A percentile compares a stretch with the other conserved stretches of the same genome.
phyloP scores from a whole-genome alignment of 2,329 filamentous ascomycete species.

The Ambrosiella beaveri region DNA sequence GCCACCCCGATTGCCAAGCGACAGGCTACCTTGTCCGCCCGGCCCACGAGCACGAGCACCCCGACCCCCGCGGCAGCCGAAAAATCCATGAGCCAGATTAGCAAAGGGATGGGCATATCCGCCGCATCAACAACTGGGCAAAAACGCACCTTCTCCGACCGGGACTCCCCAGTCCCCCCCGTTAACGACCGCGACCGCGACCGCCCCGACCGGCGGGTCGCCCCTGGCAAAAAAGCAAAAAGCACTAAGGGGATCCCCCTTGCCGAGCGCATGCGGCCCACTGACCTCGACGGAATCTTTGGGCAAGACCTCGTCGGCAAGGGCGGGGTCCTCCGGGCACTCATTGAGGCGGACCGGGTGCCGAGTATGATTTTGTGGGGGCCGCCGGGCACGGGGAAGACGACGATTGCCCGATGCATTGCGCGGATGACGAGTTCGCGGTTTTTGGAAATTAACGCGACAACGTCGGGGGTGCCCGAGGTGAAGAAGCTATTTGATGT shows the following conservation, averaged over 20 bases:
- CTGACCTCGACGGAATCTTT: conserved; percentile 65
- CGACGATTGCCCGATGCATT: conserved; percentile 82
- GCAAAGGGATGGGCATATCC: neutral
- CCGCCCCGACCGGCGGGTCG: neutral
- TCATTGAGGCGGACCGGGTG: conserved; percentile 72
- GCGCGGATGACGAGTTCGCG: conserved; percentile 64
- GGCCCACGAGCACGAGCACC: neutral
- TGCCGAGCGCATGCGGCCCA: conserved; percentile 84
- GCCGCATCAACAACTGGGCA: neutral
- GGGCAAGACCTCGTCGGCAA: conserved; percentile 84
- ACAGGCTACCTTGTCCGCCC: conserved; percentile 21
- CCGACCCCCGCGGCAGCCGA: neutral
- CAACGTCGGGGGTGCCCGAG: conserved; percentile 70
- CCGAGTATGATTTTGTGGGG: conserved; percentile 96
- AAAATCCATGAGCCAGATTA: conserved; percentile 21
- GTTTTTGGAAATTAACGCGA: conserved; percentile 93
- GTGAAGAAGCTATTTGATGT: conserved; percentile 85
- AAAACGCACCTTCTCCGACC: neutral
- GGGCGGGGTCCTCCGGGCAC: conserved; percentile 62
- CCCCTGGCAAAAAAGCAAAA: conserved; percentile 43
- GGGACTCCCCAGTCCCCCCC: neutral
- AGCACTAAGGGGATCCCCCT: conserved; percentile 60
- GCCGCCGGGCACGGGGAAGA: conserved; percentile 65
- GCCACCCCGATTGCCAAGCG: conserved; percentile 42
- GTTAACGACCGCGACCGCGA: too few relatives aligned